Percentiles rank a stretch among this genome's conserved stretches.
phyloP scores from a whole-genome alignment of 257 asterid species.

The Scutellaria minor region DNA sequence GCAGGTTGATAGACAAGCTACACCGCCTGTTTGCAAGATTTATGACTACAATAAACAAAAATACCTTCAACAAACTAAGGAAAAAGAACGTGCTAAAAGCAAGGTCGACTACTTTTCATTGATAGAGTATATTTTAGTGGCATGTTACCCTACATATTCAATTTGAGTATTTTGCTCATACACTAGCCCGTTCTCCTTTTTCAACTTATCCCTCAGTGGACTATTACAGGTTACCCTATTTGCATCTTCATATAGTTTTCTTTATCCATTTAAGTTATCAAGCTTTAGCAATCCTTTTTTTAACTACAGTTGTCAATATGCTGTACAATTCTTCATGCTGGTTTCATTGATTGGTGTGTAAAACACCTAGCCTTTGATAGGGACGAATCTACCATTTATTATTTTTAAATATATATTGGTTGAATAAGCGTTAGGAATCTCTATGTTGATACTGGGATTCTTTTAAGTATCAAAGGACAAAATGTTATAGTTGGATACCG shows the following conservation, averaged over 20 bases:
- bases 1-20: conserved; percentile 66
- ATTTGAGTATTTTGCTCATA: conserved; percentile 6
- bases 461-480: conserved; percentile 3
- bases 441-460: conserved; percentile 13
- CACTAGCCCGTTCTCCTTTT: conserved; percentile 16
- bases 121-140: not conserved
- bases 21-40: conserved; percentile 89
- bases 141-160: not conserved
- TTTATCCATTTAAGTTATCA: not conserved
- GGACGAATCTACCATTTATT: not conserved
- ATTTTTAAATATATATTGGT: not conserved
- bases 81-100: conserved; percentile 62
- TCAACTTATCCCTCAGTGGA: conserved; percentile 1
- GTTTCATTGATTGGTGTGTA: conserved; percentile 10
- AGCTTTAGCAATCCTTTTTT: not conserved
- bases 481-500: conserved; percentile 17
- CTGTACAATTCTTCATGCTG: not conserved
- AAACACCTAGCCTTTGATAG: not conserved
- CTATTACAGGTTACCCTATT: not conserved
- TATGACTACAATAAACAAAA: conserved; percentile 68
- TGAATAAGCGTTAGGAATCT: not conserved
- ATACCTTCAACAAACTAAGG: conserved; percentile 63
- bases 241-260: conserved; percentile 3
- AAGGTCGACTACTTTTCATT: conserved; percentile 47
- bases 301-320: not conserved